Base-by-base conservation (phyloP, 805 yeast genomes). In the Wickerhamiella nectarea region DNA sequence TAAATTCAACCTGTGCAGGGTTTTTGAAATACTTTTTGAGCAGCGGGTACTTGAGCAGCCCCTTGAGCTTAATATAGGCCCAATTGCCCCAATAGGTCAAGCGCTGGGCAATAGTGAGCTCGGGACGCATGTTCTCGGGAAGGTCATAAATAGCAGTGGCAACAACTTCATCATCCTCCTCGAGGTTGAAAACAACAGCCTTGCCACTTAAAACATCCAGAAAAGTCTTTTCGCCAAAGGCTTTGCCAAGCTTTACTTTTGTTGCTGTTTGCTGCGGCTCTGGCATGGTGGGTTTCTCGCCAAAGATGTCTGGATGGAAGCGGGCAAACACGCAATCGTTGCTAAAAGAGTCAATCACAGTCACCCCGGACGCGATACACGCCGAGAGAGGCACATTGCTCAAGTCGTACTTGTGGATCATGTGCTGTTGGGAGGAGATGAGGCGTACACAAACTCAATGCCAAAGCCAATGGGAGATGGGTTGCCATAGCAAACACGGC, bases 401-500 rank as follows among this genome's bases (percentile, higher is more conserved):
- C 6, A 28, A 15, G 15, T 28, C 31, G 31, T 28, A 28, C 14
- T n/a, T 11, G 15, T 28, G 31, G 15, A 28, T 28, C 31, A 28
- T 28, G 31, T 4, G 14, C 6, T 4, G 6, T 11, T 4, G 31
- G 12, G 12, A n/a, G 31, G 31, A 28, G 31, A 11, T 28, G 31
- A 12, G 14, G 31, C 31, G 36, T 53, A 54, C 5, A 44, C 41
- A n/a, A 53, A 24, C 36, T 52, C 57, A 10, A 53, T 9, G 7
- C 57, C 57, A 24, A 47, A 18, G 19, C 26, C 38, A 5, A 49
- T 33, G 1, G 57, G 57, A 9, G 47, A 38, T 3, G 48, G 48
- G 25, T 53, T 52, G 19, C 54, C 50, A 36, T 50, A 52, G 44
- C 55, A 50, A 18, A 53, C 43, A n/a, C 41, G 26, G 2, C 50